Evolutionary conservation across 2,329 filamentous ascomycete genomes (phyloP), one percentile per base, ranked within the genome.

Genomic region (Beauveria australis): DNA sequence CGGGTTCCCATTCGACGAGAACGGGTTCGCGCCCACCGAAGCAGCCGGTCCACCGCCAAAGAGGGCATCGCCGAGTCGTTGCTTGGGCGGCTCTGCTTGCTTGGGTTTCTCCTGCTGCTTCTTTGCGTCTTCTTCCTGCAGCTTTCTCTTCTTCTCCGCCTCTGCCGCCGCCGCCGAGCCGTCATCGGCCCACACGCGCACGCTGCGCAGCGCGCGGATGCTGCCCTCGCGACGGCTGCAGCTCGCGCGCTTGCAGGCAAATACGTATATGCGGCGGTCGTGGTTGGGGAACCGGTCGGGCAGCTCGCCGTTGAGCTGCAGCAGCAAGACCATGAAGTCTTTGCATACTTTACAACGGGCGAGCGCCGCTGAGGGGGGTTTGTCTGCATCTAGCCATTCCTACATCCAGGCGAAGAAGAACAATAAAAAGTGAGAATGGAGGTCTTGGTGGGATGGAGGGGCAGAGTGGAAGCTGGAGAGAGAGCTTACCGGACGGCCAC

Each of bases 291-390:
- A 97, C 53, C 85, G 82, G 60, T 93, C 89, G 16, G 92, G 92
- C 3, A 97, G 81, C 71, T 97, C 92, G 68, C 86, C 92, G 74
- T 99, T 91, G 30, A 99, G 82, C 74, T 99, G 92, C 52, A 99
- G 82, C 3, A 99, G 83, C 12, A 97, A 81, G 1, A 85, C 87
- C 84, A 97, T 91, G 57, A 91, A 75, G 57, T 86, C 83, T 66
- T 91, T 89, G 83, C 94, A 99, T 65, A 89, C 82, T 74, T 89
- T 91, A 78, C 94, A 99, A 74, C 87, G 88, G 24, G 89, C 91
- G 10, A 96, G 81, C 1, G 87, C 79, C 26, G 89, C 89, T 1
- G 90, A 89, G 8, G 93, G 89, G 4, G 89, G 79, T 46, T 81
- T 83, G 58, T 80, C 77, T n/a, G 81, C 74, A 66, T 92, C 87